phyloP scores from a whole-genome alignment of 2,329 filamentous ascomycete genomes.

The Sporothrix luriei region DNA sequence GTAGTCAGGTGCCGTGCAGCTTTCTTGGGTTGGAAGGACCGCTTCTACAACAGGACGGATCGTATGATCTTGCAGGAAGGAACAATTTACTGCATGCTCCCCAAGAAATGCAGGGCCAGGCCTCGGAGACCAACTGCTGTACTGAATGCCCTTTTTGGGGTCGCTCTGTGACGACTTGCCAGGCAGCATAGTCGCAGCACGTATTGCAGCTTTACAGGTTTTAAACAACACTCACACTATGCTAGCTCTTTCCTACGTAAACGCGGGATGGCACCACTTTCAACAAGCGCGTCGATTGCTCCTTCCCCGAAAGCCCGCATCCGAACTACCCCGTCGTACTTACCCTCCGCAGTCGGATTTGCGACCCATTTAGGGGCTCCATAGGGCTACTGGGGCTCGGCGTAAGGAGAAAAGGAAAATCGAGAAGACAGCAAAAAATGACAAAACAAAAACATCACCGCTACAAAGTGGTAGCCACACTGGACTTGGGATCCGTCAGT shows the following conservation, averaged over 20 bases:
- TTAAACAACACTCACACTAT: background rate
- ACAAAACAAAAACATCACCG: background rate
- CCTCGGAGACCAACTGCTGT: background rate
- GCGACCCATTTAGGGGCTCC: background rate
- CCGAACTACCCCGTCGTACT: background rate
- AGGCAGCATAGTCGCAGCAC: background rate
- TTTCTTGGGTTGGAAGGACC: background rate
- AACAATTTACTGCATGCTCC: slow-evolving; percentile 4
- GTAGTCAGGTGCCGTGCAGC: background rate
- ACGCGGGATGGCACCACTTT: background rate
- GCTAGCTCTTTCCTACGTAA: slow-evolving; percentile 19
- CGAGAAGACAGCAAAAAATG: background rate
- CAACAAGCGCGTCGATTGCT: slow-evolving; percentile 1
- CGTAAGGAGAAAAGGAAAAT: background rate
- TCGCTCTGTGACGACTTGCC: slow-evolving; percentile 5
- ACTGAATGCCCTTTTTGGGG: background rate
- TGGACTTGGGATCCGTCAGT: background rate
- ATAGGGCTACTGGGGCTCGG: slow-evolving; percentile 5
- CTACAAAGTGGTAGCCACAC: background rate
- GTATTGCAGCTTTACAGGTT: background rate
- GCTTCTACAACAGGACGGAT: background rate
- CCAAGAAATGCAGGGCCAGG: background rate
- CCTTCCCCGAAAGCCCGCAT: slow-evolving; percentile 16
- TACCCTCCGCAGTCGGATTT: slow-evolving; percentile 27
- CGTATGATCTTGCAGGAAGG: slow-evolving; percentile 4